Evolutionary conservation across 441 rosid species (phyloP), one percentile per base, ranked within the genome.

Genomic region (Rhodomyrtus psidioides): DNA sequence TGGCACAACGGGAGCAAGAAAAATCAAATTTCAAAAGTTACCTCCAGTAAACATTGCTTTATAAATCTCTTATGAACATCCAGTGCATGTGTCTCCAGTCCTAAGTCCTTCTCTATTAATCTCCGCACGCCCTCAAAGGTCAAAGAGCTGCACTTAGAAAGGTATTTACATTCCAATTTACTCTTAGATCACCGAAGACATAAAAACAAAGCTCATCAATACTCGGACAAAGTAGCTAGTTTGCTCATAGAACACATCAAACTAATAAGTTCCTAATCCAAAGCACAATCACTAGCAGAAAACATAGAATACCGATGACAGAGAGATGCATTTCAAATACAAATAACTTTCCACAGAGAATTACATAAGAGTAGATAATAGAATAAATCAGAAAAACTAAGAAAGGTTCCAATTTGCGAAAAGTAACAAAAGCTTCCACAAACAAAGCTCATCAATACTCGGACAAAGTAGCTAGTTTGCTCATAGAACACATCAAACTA

Each of bases 111-210:
- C 96, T 97, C 99, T 83, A 97, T 79, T 84, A 96, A 81, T 87
- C 98, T 93, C 87, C 98, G 91, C 58, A 95, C 98, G 59, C 96
- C 95, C 92, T 92, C 98, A 81, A 95, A 92, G 12, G 95, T 97
- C 91, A 96, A 90, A 5, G 91, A 91, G 86, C 99, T 96, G 91
- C 91, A 90, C 85, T 85, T 70, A 16, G 27, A 60, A 88, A 87
- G 19, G n/a, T 65, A 75, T 53, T 10, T 81, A 16, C 54, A 60
- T 53, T 82, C 30, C 54, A 82, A 60, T 27, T 26, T 39, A 81
- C 34, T 44, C 24, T 62, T 62, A 8, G 58, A 82, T 58, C 74
- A 83, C 76, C 54, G 13, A 30, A 19, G 24, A 28, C 19, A 59
- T 42, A 84, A 58, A 39, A 27, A 42, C 13, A 27, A 26, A 30